Percentiles rank a stretch among this genome's conserved stretches.
These are phyloP conservation scores for Cyclostephanos invisitatus DNA, from an alignment of 108 stramenopile genomes.

Conservation along the genomic window DNA sequence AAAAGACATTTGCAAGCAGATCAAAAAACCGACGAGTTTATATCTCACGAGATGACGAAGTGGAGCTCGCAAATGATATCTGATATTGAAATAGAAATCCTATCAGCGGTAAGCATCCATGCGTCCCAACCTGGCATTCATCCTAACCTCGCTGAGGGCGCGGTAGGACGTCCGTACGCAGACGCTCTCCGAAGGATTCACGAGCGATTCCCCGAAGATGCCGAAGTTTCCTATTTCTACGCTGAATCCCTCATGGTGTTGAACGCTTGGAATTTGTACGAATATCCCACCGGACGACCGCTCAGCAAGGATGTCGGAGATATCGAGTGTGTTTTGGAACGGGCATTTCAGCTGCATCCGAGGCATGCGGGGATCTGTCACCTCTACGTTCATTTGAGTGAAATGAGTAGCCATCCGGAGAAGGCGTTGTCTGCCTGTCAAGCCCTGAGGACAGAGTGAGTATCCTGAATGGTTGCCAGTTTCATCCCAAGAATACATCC, in stretches of 20 bases:
- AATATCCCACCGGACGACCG: slow-evolving; percentile 78
- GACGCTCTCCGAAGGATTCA: slow-evolving; percentile 69
- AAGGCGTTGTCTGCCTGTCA: slow-evolving; percentile 64
- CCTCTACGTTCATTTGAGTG: slow-evolving; percentile 83
- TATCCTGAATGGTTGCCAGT: neutral
- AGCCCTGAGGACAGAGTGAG: slow-evolving; percentile 58
- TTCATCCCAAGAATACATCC: neutral
- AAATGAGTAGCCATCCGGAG: slow-evolving; percentile 79
- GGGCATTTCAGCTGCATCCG: slow-evolving; percentile 58
- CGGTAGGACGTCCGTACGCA: slow-evolving; percentile 76
- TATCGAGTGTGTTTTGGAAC: slow-evolving; percentile 63
- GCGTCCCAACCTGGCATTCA: slow-evolving; percentile 71
- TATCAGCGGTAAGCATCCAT: slow-evolving; percentile 69
- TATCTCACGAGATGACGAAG: slow-evolving; percentile 26
- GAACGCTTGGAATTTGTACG: slow-evolving; percentile 87
- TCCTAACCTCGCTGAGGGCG: slow-evolving; percentile 51
- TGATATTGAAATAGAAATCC: slow-evolving; percentile 64
- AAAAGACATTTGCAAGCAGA: slow-evolving; percentile 35
- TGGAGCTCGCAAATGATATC: slow-evolving; percentile 41
- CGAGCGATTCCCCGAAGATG: slow-evolving; percentile 63
- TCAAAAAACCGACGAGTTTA: neutral
- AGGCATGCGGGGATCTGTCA: slow-evolving; percentile 85
- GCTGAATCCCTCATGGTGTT: slow-evolving; percentile 80
- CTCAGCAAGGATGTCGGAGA: slow-evolving; percentile 64
- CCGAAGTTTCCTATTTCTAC: slow-evolving; percentile 80